These are phyloP conservation scores for Verticillium tricorpus DNA, from an alignment of 2,329 filamentous ascomycete genomes.

Conservation along the genomic window DNA sequence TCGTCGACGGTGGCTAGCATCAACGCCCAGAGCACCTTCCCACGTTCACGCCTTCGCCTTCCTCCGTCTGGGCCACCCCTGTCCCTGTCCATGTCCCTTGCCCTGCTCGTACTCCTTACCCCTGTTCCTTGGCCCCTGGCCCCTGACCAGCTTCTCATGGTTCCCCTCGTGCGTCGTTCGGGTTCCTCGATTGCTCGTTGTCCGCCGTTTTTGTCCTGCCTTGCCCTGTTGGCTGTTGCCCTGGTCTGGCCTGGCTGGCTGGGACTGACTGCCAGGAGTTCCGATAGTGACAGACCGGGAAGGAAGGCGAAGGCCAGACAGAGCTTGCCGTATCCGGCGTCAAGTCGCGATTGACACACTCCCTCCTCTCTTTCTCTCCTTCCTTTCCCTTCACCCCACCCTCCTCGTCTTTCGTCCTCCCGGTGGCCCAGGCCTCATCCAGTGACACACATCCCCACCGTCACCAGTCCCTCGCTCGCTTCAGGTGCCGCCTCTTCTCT, in stretches of 20 bases:
- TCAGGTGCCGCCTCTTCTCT: neutral
- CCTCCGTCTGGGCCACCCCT: neutral
- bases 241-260: no score
- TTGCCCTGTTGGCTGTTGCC: no score
- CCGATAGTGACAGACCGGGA: neutral
- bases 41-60: neutral
- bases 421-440: conserved; percentile 1
- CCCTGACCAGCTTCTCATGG: neutral
- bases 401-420: neutral
- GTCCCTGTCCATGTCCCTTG: neutral
- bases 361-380: neutral
- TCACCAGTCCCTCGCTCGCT: conserved; percentile 3
- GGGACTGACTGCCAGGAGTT: neutral
- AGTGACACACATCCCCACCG: conserved; percentile 1
- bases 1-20: neutral
- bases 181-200: neutral
- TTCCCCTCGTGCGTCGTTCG: neutral
- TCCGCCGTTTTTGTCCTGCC: neutral
- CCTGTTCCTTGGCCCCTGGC: neutral
- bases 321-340: neutral
- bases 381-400: neutral
- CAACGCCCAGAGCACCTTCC: neutral
- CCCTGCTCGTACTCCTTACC: neutral
- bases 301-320: neutral
- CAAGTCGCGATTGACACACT: neutral